A percentile compares a stretch with the other conserved stretches of the same genome.
Conservation (phyloP, 768 basidiomycete genomes). For the Gymnopilus dilepis region DNA sequence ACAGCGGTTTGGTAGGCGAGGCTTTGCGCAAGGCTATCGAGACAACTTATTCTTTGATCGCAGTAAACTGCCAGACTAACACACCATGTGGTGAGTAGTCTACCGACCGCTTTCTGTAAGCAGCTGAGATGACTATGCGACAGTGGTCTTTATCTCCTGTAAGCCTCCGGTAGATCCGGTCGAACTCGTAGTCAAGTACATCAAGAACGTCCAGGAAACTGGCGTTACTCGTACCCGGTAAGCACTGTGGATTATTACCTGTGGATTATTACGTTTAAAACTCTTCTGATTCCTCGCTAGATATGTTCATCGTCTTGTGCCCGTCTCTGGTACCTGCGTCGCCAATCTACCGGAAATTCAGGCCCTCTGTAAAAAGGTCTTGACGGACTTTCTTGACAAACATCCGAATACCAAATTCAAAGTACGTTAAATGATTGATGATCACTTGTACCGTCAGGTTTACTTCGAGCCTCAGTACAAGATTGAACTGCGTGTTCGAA, state of each 20-base stretch:
- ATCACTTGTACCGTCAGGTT: not conserved
- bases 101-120: not conserved
- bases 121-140: constrained; percentile 11
- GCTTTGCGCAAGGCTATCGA: not conserved
- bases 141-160: constrained; percentile 84
- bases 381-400: constrained; percentile 57
- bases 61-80: constrained; percentile 80
- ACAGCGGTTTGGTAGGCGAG: constrained; percentile 62
- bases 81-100: constrained; percentile 71
- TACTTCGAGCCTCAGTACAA: constrained; percentile 64
- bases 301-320: constrained; percentile 72
- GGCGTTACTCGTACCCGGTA: constrained; percentile 73
- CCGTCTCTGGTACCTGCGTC: constrained; percentile 68
- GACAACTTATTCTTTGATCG: constrained; percentile 2
- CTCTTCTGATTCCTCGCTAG: constrained; percentile 39
- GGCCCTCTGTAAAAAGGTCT: constrained; percentile 57
- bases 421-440: constrained; percentile 40
- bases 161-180: constrained; percentile 81
- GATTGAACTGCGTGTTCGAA: constrained; percentile 75
- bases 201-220: constrained; percentile 64
- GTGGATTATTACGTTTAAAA: not conserved
- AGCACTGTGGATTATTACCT: constrained; percentile 1
- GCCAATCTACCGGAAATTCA: constrained; percentile 76
- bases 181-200: constrained; percentile 64
- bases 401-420: constrained; percentile 50